Percentiles rank a stretch among this genome's conserved stretches.
phyloP scores from a whole-genome alignment of 2,329 filamentous ascomycete species.

The Phialophora expanda region DNA sequence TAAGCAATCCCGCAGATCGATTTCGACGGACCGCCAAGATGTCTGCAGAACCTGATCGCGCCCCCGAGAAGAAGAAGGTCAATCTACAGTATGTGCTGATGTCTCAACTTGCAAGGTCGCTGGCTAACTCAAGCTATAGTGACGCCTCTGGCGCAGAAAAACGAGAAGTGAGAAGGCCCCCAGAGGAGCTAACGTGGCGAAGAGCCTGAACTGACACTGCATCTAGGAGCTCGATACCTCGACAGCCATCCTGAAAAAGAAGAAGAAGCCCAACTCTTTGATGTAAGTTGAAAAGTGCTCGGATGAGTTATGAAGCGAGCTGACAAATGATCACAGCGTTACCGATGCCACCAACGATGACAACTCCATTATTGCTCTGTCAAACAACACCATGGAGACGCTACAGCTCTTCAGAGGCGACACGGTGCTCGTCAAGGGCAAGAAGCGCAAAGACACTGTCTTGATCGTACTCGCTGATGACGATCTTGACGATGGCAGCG shows the following conservation, averaged over 20 bases:
- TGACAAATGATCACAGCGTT: conserved; percentile 65
- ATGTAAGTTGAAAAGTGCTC: conserved; percentile 67
- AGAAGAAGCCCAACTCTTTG: conserved; percentile 99
- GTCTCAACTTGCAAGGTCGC: conserved; percentile 31
- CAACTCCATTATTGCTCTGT: conserved; percentile 98
- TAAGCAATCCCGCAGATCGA: conserved; percentile 9
- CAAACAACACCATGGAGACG: conserved; percentile 98
- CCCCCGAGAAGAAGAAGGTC: conserved; percentile 77
- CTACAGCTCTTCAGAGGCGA: conserved; percentile 98
- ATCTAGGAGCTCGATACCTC: conserved; percentile 82
- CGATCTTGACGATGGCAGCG: conserved; percentile 95
- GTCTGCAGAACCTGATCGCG: conserved; percentile 69
- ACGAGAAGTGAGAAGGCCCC: conserved; percentile 70
- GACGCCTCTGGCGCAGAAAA: conserved; percentile 87
- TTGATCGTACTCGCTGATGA: conserved; percentile 97
- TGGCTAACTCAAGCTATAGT: conserved; percentile 54
- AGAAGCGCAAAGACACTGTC: conserved; percentile 99
- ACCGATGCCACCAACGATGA: conserved; percentile 99
- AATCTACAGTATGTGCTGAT: conserved; percentile 71
- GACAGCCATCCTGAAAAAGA: conserved; percentile 98
- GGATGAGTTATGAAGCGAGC: conserved; percentile 15
- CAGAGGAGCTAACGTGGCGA: conserved; percentile 35
- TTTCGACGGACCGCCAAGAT: conserved; percentile 59
- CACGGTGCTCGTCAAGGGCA: conserved; percentile 96
- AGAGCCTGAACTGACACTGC: conserved; percentile 39